phyloP scores from a whole-genome alignment of 75 land plant species.

The Cunninghamia lanceolata region DNA sequence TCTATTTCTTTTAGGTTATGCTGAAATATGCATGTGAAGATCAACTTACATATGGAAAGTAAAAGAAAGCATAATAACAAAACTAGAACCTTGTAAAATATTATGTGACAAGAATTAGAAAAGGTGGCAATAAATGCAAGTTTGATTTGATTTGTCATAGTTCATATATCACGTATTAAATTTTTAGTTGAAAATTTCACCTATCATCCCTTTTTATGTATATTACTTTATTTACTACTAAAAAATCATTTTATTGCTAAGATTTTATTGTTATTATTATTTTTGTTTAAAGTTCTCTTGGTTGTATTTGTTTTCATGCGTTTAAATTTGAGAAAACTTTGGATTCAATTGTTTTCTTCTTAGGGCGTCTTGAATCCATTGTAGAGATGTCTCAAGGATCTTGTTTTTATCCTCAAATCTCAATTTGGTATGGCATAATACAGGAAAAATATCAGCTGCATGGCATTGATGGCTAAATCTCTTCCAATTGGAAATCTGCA shows the following conservation, averaged over 20 bases:
- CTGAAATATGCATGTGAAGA: not conserved
- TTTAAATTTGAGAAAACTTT: too few species aligned
- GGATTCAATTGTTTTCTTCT: not conserved
- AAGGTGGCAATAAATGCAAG: not conserved
- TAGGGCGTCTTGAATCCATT: not conserved
- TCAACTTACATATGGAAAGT: not conserved
- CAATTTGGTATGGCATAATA: too few species aligned
- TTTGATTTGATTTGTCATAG: not conserved
- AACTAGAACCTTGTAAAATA: not conserved
- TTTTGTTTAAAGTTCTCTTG: not conserved
- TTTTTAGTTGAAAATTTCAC: too few species aligned
- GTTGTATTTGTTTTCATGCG: not conserved
- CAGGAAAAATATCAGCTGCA: too few species aligned
- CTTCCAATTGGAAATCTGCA: too few species aligned
- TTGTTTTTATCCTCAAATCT: too few species aligned
- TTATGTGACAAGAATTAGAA: not conserved
- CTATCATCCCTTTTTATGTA: too few species aligned
- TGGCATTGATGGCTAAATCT: too few species aligned
- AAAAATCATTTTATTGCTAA: not conserved
- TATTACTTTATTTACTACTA: too few species aligned
- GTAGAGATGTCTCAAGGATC: not conserved
- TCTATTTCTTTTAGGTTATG: not conserved
- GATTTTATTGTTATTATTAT: not conserved
- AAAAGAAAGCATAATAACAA: not conserved
- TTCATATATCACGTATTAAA: not conserved